Evolutionary conservation across 2,329 filamentous ascomycete species (phyloP), one percentile per base, ranked within the genome.

Genomic region (Colletotrichum endophyticum): DNA sequence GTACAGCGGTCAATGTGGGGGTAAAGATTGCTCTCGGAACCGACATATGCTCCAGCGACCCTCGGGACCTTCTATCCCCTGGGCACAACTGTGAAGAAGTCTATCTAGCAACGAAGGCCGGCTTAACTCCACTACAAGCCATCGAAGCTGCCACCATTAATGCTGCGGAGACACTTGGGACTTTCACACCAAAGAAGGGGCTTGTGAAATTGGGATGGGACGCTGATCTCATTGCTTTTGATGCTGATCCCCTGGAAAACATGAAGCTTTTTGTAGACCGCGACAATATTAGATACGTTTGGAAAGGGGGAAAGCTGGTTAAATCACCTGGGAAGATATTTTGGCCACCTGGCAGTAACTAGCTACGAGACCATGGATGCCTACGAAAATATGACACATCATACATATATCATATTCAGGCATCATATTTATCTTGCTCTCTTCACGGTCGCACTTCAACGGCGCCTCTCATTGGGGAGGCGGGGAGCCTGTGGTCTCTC

Each of bases 91-190:
- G 44, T 53, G 44, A 53, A 53, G 44, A 53, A 25, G 44, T 53
- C 6, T 53, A 53, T 7, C 11, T 53, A 4, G 44, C 44, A 53
- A 53, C 44, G 7, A 53, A 53, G 3, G 86, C 87, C 13, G 88
- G 88, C 3, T 85, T 90, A 85, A 86, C 85, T 3, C 85, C 86
- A 2, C 79, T 90, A 49, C 81, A 88, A 78, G 88, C 88, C 15
- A 89, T 91, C 76, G 87, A 90, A 79, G 86, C 87, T 49, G 87
- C 85, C 5, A 89, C 89, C 7, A 87, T 87, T 11, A 89, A 83
- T 62, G 83, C 83, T n/a, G 86, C 88, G 0, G 83, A 86, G 75
- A 87, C 86, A 5, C 77, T 89, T n/a, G 87, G 87, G 1, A 78
- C 81, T 3, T 83, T 86, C 80, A 87, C 85, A 6, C 87, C 87